These are phyloP conservation scores for Gilbertella persicaria DNA, from an alignment of 371 early-diverging fungal genomes.

Conservation along the genomic window DNA sequence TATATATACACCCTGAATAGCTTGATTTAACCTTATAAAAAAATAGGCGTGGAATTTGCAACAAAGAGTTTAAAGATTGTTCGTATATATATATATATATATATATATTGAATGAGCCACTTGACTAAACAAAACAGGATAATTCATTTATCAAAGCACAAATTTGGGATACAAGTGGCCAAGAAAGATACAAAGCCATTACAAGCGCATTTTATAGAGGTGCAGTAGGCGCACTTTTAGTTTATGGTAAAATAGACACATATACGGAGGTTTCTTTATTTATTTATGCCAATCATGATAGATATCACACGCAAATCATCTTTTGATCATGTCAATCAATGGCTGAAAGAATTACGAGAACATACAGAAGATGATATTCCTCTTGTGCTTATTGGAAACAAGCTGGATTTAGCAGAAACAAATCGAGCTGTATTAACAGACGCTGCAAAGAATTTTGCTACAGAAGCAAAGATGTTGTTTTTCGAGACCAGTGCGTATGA, in stretches of 20 bases:
- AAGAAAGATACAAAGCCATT: constrained; percentile 80
- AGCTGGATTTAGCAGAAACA: constrained; percentile 90
- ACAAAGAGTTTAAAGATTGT: constrained; percentile 53
- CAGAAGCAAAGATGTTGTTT: constrained; percentile 77
- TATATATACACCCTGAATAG: not conserved
- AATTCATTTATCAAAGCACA: constrained; percentile 70
- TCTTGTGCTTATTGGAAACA: constrained; percentile 98
- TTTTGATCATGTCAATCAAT: constrained; percentile 88
- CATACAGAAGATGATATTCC: constrained; percentile 91
- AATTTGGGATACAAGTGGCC: constrained; percentile 90
- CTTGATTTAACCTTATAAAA: too few species aligned
- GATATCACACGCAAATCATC: constrained; percentile 96
- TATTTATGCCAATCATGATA: too few species aligned
- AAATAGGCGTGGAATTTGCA: constrained; percentile 54
- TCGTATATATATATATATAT: constrained; percentile 13
- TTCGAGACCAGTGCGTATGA: constrained; percentile 94
- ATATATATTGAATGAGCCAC: not conserved
- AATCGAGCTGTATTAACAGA: constrained; percentile 49
- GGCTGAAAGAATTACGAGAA: constrained; percentile 97
- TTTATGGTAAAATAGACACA: constrained; percentile 43
- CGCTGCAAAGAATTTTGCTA: constrained; percentile 83
- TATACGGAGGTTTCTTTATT: too few species aligned
- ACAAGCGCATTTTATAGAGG: constrained; percentile 58
- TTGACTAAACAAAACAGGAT: constrained; percentile 17
- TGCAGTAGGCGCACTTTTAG: constrained; percentile 47